phyloP scores from a whole-genome alignment of 2,329 filamentous ascomycete genomes.

The Dactylellina haptotyla region DNA sequence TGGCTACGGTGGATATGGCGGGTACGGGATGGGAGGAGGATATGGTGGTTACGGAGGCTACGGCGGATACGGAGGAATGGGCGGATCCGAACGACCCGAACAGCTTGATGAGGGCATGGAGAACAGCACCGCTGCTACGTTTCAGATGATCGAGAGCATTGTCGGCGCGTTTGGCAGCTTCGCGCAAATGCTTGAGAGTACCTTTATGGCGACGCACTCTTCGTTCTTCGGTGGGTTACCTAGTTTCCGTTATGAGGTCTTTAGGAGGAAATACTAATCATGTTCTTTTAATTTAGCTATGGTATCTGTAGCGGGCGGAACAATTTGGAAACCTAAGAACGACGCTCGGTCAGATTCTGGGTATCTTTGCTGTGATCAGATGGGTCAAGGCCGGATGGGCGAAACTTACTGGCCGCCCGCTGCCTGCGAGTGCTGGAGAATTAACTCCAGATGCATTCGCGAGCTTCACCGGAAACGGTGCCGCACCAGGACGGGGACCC shows the following conservation, averaged over 20 bases:
- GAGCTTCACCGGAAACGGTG: slow-evolving; percentile 68
- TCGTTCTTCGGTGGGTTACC: slow-evolving; percentile 86
- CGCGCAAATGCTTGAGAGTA: slow-evolving; percentile 98
- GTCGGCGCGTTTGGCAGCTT: slow-evolving; percentile 97
- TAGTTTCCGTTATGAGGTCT: slow-evolving; percentile 27
- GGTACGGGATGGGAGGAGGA: slow-evolving; percentile 47
- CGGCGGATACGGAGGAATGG: slow-evolving; percentile 62
- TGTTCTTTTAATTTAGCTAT: slow-evolving; percentile 72
- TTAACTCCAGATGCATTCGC: slow-evolving; percentile 93
- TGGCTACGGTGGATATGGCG: slow-evolving; percentile 60
- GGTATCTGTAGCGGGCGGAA: slow-evolving; percentile 96
- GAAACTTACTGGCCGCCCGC: slow-evolving; percentile 89
- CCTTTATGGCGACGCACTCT: slow-evolving; percentile 98
- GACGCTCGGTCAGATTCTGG: slow-evolving; percentile 89
- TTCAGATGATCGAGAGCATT: slow-evolving; percentile 97
- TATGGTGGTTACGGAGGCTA: slow-evolving; percentile 58
- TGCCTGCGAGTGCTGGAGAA: slow-evolving; percentile 83
- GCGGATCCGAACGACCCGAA: slow-evolving; percentile 85
- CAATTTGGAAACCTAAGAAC: slow-evolving; percentile 94
- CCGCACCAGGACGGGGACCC: slow-evolving; percentile 72
- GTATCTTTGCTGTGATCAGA: slow-evolving; percentile 93
- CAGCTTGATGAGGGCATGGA: slow-evolving; percentile 95
- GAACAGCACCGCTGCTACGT: slow-evolving; percentile 94
- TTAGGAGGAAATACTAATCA: slow-evolving; percentile 47
- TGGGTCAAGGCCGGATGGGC: slow-evolving; percentile 93